These are phyloP conservation scores for Metarhizium guizhouense DNA, from an alignment of 2,329 filamentous ascomycete species.

Conservation along the genomic window DNA sequence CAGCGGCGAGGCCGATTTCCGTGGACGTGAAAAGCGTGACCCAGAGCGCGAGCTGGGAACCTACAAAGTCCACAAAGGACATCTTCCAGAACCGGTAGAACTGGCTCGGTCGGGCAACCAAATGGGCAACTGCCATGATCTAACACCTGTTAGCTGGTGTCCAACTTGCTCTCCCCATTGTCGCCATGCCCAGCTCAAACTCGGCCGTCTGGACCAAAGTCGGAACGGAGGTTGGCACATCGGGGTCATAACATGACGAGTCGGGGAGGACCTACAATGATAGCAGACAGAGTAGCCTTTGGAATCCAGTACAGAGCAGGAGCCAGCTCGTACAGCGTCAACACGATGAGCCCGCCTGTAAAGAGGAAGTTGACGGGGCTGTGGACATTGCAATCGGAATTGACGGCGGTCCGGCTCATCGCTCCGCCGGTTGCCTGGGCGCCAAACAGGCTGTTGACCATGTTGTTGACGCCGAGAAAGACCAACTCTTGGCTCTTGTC, in stretches of 20 bases:
- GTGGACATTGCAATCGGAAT: conserved; percentile 53
- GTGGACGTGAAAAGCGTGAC: conserved; percentile 52
- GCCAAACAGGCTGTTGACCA: conserved; percentile 57
- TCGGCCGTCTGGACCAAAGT: too few species aligned
- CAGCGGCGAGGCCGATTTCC: conserved; percentile 49
- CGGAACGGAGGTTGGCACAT: too few species aligned
- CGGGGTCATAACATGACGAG: too few species aligned
- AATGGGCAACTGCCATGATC: conserved; percentile 54
- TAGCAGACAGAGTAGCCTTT: conserved; percentile 53
- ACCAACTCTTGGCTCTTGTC: conserved; percentile 58
- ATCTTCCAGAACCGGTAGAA: conserved; percentile 59
- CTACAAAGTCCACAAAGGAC: conserved; percentile 55
- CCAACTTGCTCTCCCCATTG: too few species aligned
- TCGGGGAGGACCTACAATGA: conserved; percentile 35
- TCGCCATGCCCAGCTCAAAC: too few species aligned
- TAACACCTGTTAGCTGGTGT: conserved; percentile 7
- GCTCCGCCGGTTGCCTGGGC: conserved; percentile 56
- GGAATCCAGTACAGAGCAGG: conserved; percentile 60
- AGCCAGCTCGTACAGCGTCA: conserved; percentile 53
- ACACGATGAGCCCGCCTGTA: conserved; percentile 51
- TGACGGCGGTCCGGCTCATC: conserved; percentile 60
- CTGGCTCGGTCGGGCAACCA: conserved; percentile 47
- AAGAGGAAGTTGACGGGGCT: conserved; percentile 52
- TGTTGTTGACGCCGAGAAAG: conserved; percentile 53
- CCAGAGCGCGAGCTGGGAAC: conserved; percentile 56